These are phyloP conservation scores for Tephrocybe sp. DNA, from an alignment of 768 basidiomycete genomes.

Conservation along the genomic window DNA sequence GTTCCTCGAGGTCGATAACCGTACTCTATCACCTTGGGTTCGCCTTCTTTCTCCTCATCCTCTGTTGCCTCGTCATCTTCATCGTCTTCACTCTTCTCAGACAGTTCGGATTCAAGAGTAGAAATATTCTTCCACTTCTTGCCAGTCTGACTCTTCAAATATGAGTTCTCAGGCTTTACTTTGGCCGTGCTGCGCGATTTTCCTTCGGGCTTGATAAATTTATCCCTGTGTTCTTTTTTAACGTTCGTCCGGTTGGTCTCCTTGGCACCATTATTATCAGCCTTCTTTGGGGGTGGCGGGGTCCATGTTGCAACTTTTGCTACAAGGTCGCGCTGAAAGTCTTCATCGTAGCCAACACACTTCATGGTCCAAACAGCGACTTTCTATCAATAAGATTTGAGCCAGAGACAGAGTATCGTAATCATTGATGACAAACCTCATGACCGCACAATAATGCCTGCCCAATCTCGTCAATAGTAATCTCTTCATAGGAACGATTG, in stretches of 20 bases:
- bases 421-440: slow-evolving; percentile 23
- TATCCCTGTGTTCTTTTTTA: not conserved
- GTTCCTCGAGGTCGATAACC: too few relatives aligned
- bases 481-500: slow-evolving; percentile 4
- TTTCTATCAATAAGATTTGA: slow-evolving; percentile 15
- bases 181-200: too few relatives aligned
- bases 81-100: too few relatives aligned
- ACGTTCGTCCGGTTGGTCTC: not conserved
- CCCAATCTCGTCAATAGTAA: slow-evolving; percentile 26
- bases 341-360: slow-evolving; percentile 38
- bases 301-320: slow-evolving; percentile 21
- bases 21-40: too few relatives aligned
- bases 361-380: slow-evolving; percentile 38
- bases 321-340: slow-evolving; percentile 32
- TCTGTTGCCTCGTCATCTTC: too few relatives aligned
- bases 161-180: too few relatives aligned
- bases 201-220: not conserved
- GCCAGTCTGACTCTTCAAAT: too few relatives aligned
- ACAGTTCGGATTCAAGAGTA: too few relatives aligned
- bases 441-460: slow-evolving; percentile 28
- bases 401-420: not conserved
- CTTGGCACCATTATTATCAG: not conserved
- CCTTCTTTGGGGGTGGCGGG: slow-evolving; percentile 3
- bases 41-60: too few relatives aligned
- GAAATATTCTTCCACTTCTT: too few relatives aligned